A percentile compares a stretch with the other conserved stretches of the same genome.
Evolutionary conservation across 148 eudicot species (phyloP).

Genomic region (Camellia japonica): DNA sequence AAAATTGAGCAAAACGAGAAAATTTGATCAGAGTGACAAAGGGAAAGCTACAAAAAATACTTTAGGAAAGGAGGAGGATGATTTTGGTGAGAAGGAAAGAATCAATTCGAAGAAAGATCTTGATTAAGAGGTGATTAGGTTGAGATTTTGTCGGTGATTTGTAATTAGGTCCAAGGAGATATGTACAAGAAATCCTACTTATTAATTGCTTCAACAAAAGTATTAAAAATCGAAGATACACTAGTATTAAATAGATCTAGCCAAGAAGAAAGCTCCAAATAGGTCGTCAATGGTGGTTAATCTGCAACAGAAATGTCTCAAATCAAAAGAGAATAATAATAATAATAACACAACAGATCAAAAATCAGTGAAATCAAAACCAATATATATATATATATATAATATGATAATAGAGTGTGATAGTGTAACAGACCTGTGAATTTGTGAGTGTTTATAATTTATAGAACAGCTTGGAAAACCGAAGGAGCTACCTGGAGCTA

Average conservation of each 20-base stretch:
- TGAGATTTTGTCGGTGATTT: background rate
- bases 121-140: background rate
- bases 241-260: conserved; percentile 1
- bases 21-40: background rate
- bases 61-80: background rate
- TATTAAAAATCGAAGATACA: too few relatives aligned
- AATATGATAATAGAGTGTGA: too few relatives aligned
- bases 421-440: too few relatives aligned
- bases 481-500: too few relatives aligned
- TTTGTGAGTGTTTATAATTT: too few relatives aligned
- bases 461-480: too few relatives aligned
- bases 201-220: background rate
- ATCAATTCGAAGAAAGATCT: background rate
- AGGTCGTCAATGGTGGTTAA: background rate
- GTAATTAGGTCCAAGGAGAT: too few relatives aligned
- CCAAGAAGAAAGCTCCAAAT: conserved; percentile 26
- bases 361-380: too few relatives aligned
- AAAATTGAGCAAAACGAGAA: too few relatives aligned
- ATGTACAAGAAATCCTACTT: background rate
- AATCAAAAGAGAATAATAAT: too few relatives aligned
- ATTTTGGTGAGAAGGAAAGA: background rate
- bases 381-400: background rate
- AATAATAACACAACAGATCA: too few relatives aligned
- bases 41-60: conserved; percentile 5
- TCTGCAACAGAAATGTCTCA: too few relatives aligned